Evolutionary conservation across 208 protist genomes (phyloP).

Genomic region (Leishmania amazonensis): DNA sequence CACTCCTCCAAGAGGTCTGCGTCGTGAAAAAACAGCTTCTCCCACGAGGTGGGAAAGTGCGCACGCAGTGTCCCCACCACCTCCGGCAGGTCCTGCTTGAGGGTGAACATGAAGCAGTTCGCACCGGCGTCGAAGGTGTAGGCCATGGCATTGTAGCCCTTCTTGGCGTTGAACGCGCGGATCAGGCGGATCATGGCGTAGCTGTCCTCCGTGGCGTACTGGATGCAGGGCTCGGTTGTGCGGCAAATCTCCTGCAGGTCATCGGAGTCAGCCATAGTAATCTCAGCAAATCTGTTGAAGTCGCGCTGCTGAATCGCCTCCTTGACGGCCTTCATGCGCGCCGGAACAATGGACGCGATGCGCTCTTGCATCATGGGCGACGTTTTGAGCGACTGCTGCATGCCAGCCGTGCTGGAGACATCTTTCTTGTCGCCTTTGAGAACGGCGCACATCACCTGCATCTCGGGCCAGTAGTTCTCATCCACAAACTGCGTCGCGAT

Average conservation of each 20-base stretch:
- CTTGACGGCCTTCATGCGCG: conserved; percentile 92
- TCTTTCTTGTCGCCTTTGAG: conserved; percentile 95
- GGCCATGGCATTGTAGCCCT: conserved; percentile 77
- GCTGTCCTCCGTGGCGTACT: conserved; percentile 98
- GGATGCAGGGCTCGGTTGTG: conserved; percentile 97
- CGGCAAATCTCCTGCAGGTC: conserved; percentile 98
- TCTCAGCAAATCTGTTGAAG: conserved; percentile 95
- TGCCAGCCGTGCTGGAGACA: conserved; percentile 95
- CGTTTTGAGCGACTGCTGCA: conserved; percentile 96
- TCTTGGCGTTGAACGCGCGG: conserved; percentile 89
- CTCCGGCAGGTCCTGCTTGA: conserved; percentile 83
- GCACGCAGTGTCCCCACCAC: conserved; percentile 87
- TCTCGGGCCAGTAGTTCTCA: conserved; percentile 94
- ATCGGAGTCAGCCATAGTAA: conserved; percentile 96
- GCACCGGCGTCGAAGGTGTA: conserved; percentile 99
- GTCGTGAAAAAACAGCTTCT: conserved; percentile 78
- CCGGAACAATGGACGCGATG: conserved; percentile 82
- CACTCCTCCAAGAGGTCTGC: conserved; percentile 47
- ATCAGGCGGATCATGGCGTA: conserved; percentile 96
- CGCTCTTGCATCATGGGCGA: conserved; percentile 90
- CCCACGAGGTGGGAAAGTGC: conserved; percentile 89
- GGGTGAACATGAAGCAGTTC: conserved; percentile 98
- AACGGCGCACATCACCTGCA: conserved; percentile 92
- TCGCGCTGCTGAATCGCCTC: conserved; percentile 92
- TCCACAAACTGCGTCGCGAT: conserved; percentile 92